A percentile compares a stretch with the other conserved stretches of the same genome.
Evolutionary conservation across 139 green algal species (phyloP).

Genomic region (Desmodesmus armatus): DNA sequence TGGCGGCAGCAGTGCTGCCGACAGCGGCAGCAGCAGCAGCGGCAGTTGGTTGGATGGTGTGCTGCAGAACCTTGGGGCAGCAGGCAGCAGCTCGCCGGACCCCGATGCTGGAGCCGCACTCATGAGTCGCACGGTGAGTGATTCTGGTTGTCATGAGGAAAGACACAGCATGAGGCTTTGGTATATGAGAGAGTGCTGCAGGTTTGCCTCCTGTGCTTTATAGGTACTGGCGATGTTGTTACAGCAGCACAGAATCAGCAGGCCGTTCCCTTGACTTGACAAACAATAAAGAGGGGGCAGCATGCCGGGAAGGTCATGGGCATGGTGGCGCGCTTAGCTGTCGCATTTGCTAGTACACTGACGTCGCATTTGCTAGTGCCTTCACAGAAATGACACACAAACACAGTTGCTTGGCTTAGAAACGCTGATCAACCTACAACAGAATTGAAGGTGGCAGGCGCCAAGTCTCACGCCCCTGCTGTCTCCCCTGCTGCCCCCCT

Average conservation of each 20-base stretch:
- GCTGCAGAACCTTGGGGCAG: not conserved
- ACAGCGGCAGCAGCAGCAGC: not conserved
- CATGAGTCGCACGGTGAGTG: constrained; percentile 5
- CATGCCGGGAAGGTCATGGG: no score
- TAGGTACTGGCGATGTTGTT: not conserved
- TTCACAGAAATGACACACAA: no score
- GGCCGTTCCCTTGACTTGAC: no score
- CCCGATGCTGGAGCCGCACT: constrained; percentile 11
- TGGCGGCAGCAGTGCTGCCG: constrained; percentile 16
- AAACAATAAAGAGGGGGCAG: no score
- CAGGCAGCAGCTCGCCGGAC: no score
- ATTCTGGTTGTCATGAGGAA: not conserved
- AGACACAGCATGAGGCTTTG: not conserved
- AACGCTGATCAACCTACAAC: no score
- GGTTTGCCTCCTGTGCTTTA: not conserved
- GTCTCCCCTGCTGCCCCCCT: not conserved
- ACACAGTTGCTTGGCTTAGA: no score
- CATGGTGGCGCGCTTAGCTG: no score
- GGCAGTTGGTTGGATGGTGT: not conserved
- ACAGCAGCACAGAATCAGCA: not conserved
- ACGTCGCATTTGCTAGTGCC: no score
- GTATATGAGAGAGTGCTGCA: not conserved
- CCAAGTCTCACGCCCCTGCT: not conserved
- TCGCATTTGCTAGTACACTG: no score
- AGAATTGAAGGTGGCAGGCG: no score